Evolutionary conservation across 129 eudicot genomes (phyloP), one percentile per base, ranked within the genome.

Genomic region (Centrapalus pauciflorus): DNA sequence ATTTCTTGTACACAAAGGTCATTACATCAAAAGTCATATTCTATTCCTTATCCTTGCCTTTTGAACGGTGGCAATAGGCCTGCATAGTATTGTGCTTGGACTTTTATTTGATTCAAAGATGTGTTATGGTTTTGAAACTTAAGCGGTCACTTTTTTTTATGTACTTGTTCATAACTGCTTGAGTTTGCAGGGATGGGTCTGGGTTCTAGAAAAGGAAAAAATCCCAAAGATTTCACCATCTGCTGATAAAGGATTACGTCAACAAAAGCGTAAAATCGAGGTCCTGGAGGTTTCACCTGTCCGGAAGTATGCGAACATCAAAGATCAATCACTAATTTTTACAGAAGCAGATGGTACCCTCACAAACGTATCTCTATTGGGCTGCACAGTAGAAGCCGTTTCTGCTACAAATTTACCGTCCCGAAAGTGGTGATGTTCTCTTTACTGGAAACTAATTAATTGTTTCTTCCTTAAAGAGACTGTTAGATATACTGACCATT

Each of bases 191-290:
- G 99, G 99, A 57, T 35, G 74, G 64, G 50, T 93, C 11, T 93
- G 99, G 99, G 55, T 89, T 76, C 75, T 89, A 70, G 98, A 87
- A 72, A 74, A 87, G 27, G 85, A 84, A 84, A 84, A 80, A 43
- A 69, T 85, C 69, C 86, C 90, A 32, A 84, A 86, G 76, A 68
- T 64, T 32, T 72, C 81, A 64, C 66, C 54, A 72, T 51, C 51
- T 9, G 6, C 51, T 0, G 91, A 85, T 67, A 78, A 83, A 76
- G 71, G 61, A 38, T 54, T 64, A 27, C 75, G 66, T 49, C 90
- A 83, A 64, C 95, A 83, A 68, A 93, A 78, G 63, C 80, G 79
- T 55, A 84, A 79, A 78, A 76, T 67, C 17, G 99, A 93, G 12
- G 24, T 89, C 9, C 41, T 89, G 75, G 99, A 88, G 46, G 95